Percentiles rank a stretch among this genome's conserved stretches.
These are phyloP conservation scores for Erodium chrysanthum DNA, from an alignment of 441 rosid species.

Conservation along the genomic window DNA sequence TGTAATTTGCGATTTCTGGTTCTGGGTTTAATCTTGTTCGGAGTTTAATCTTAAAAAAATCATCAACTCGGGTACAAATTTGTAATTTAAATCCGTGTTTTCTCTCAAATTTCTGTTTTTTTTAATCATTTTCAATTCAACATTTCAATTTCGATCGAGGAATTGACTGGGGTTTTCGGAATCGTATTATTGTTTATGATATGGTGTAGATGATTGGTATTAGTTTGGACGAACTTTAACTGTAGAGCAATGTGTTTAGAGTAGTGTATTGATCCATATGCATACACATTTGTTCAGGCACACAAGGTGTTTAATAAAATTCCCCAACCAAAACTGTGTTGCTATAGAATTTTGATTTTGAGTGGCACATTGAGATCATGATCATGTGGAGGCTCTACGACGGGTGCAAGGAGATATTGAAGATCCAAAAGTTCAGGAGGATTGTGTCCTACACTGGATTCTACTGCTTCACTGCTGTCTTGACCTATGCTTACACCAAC, in stretches of 20 bases:
- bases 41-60: no score
- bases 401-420: conserved; percentile 43
- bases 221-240: neutral
- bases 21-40: no score
- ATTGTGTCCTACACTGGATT: conserved; percentile 62
- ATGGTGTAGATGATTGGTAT: neutral
- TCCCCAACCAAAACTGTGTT: neutral
- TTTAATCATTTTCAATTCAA: no score
- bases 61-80: no score
- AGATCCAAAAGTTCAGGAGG: conserved; percentile 75
- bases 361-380: neutral
- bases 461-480: conserved; percentile 50
- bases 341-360: no score
- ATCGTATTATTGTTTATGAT: no score
- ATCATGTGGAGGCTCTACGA: conserved; percentile 29
- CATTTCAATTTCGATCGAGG: no score
- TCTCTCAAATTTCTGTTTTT: no score
- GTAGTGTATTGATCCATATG: neutral
- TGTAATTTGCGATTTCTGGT: no score
- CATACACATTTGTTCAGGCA: neutral
- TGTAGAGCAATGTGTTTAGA: neutral
- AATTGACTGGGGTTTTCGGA: neutral
- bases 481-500: conserved; percentile 60
- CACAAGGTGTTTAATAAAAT: neutral
- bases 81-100: no score